Conservation (phyloP, 2,329 filamentous ascomycete genomes). For the Colletotrichum sp. region DNA sequence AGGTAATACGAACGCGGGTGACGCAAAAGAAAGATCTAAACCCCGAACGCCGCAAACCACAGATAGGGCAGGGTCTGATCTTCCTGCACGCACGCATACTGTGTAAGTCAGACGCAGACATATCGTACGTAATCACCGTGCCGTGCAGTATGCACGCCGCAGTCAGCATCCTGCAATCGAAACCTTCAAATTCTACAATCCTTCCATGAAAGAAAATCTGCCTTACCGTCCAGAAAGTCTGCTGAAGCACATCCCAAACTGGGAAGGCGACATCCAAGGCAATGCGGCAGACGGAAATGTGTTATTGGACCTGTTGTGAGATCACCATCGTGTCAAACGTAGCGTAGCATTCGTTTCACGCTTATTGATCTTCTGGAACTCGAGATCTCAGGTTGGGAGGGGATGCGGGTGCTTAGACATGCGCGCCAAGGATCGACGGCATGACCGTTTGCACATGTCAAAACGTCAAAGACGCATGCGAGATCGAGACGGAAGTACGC, state of each 20-base stretch:
- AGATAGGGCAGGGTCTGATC: background rate
- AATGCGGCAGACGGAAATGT: background rate
- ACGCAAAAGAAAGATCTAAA: background rate
- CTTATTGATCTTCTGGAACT: constrained; percentile 8
- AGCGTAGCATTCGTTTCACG: constrained; percentile 12
- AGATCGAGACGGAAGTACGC: background rate
- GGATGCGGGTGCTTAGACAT: background rate
- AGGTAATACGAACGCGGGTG: background rate
- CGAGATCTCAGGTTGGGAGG: background rate
- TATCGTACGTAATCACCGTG: background rate
- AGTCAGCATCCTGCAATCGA: background rate
- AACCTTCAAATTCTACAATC: background rate
- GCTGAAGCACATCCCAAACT: background rate
- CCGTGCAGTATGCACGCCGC: background rate
- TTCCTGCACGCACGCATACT: background rate
- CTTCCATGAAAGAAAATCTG: background rate
- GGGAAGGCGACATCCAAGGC: background rate
- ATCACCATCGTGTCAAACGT: background rate
- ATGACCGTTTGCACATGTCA: background rate
- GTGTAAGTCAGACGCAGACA: too few relatives aligned
- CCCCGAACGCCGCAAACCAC: background rate
- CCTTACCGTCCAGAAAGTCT: background rate
- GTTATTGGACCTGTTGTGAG: background rate
- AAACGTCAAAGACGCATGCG: background rate
- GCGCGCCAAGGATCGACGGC: background rate